A percentile compares a stretch with the other conserved stretches of the same genome.
Evolutionary conservation across 352 stramenopile genomes (phyloP).

Genomic region (Globisporangium abappressorium): DNA sequence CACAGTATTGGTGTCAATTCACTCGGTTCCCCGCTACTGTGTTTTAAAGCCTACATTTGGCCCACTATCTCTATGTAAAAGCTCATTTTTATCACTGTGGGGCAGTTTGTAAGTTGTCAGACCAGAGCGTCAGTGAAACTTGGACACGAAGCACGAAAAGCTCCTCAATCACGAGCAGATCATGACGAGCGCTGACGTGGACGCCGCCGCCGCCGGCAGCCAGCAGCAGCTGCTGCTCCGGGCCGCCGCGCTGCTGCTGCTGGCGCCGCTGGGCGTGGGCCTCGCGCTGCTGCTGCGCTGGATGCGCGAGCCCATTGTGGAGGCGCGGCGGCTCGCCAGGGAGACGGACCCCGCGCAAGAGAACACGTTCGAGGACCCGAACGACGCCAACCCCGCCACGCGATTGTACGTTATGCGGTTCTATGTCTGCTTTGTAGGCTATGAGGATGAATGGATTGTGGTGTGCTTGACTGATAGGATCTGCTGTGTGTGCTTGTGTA

Average conservation of each 20-base stretch:
- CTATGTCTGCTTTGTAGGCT: not conserved
- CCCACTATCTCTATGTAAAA: not conserved
- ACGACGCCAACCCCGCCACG: slow-evolving; percentile 23
- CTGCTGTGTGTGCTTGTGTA: slow-evolving; percentile 5
- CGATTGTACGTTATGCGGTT: slow-evolving; percentile 30
- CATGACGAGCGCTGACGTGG: slow-evolving; percentile 10
- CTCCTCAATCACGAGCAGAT: slow-evolving; percentile 5
- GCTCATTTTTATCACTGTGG: not conserved
- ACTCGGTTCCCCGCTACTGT: not conserved
- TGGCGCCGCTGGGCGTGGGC: slow-evolving; percentile 18
- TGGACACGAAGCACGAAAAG: not conserved
- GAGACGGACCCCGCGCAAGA: slow-evolving; percentile 54
- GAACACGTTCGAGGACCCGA: slow-evolving; percentile 55
- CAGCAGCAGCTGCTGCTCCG: slow-evolving; percentile 13
- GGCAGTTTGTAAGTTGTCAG: no score
- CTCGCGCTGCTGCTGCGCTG: slow-evolving; percentile 47
- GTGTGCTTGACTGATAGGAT: not conserved
- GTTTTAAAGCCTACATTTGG: not conserved
- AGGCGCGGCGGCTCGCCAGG: slow-evolving; percentile 49
- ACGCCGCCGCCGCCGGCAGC: not conserved
- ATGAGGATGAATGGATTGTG: not conserved
- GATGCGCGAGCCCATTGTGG: slow-evolving; percentile 50
- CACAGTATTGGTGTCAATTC: not conserved
- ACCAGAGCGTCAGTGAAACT: not conserved
- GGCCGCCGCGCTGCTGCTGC: slow-evolving; percentile 25